These are phyloP conservation scores for Ormosia semicastrata DNA, from an alignment of 306 rosid species.

Conservation along the genomic window DNA sequence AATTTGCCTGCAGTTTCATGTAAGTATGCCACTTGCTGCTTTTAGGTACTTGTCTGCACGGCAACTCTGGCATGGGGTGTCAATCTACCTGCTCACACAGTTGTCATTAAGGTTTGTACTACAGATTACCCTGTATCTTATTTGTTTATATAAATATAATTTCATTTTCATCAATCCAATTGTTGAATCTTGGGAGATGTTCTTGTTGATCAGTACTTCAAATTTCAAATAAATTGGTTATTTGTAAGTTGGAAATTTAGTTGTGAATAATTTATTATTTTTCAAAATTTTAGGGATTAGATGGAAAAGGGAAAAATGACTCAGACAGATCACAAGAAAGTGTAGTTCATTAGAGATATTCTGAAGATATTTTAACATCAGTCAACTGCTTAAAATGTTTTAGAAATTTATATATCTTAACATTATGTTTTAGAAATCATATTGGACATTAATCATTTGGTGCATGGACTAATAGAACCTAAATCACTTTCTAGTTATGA, in stretches of 20 bases:
- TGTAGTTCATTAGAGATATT: slow-evolving; percentile 11
- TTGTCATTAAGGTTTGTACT: slow-evolving; percentile 86
- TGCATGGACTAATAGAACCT: background rate
- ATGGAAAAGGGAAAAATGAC: background rate
- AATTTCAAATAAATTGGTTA: background rate
- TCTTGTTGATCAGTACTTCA: background rate
- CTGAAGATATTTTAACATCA: background rate
- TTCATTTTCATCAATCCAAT: slow-evolving; percentile 2
- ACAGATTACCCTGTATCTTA: background rate
- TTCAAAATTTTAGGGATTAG: background rate
- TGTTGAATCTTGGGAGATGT: background rate
- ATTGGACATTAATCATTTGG: background rate
- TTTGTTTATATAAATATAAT: background rate
- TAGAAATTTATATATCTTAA: background rate
- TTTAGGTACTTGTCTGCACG: slow-evolving; percentile 94
- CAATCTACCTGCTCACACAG: slow-evolving; percentile 98
- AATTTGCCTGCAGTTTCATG: background rate
- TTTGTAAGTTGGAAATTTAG: background rate
- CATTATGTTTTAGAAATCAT: background rate
- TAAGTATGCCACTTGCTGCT: slow-evolving; percentile 26
- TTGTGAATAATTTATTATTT: background rate
- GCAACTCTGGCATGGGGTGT: slow-evolving; percentile 99
- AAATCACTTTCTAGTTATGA: background rate
- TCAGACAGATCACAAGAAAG: background rate
- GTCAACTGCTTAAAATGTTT: background rate